Conservation (phyloP, 306 rosid genomes). For the Prunus mongolica region DNA sequence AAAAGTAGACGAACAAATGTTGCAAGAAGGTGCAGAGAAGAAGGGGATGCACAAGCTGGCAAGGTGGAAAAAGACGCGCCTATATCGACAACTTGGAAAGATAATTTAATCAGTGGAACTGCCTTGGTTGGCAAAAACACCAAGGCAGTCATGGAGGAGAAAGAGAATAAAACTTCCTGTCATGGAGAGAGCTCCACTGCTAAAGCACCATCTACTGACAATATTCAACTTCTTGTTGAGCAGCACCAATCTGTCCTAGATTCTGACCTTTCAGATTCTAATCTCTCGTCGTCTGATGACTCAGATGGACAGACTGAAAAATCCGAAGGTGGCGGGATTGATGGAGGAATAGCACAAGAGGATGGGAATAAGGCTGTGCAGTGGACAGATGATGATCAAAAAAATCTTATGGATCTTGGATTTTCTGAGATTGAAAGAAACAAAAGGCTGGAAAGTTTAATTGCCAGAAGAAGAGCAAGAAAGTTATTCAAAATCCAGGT, state of each 20-base stretch:
- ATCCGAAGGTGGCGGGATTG: constrained; percentile 36
- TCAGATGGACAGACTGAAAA: constrained; percentile 5
- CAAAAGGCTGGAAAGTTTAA: constrained; percentile 65
- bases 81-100: constrained; percentile 12
- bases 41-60: constrained; percentile 32
- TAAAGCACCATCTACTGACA: constrained; percentile 11
- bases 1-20: constrained; percentile 50
- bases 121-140: constrained; percentile 5
- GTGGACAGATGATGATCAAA: constrained; percentile 87
- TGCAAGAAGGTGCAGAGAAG: constrained; percentile 25
- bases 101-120: constrained; percentile 10
- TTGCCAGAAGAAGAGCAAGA: constrained; percentile 67
- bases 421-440: constrained; percentile 80
- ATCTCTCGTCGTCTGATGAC: constrained; percentile 14
- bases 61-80: constrained; percentile 23
- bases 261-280: constrained; percentile 33
- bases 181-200: constrained; percentile 30
- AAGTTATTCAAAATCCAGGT: constrained; percentile 31
- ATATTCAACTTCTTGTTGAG: constrained; percentile 1
- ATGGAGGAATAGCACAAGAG: constrained; percentile 34
- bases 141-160: neutral
- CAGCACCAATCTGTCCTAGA: constrained; percentile 15
- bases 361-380: constrained; percentile 52
- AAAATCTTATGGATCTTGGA: constrained; percentile 71
- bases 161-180: constrained; percentile 1